These are phyloP conservation scores for Withania somnifera DNA, from an alignment of 305 asterid genomes.

Conservation along the genomic window DNA sequence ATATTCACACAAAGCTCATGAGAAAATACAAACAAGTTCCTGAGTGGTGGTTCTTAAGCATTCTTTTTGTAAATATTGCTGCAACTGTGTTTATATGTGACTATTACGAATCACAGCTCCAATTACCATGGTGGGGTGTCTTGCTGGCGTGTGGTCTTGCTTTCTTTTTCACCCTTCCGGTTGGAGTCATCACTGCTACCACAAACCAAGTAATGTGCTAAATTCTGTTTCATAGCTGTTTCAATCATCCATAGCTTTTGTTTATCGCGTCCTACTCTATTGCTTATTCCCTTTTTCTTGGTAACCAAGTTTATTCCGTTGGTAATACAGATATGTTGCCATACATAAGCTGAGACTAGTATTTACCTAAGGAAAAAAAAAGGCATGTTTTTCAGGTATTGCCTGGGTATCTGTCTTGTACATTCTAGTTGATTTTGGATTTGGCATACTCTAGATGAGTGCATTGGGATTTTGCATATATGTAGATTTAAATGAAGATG, in stretches of 20 bases:
- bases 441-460: neutral
- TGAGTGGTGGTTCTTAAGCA: constrained; percentile 79
- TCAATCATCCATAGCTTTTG: neutral
- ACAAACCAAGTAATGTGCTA: constrained; percentile 58
- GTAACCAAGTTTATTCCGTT: neutral
- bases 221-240: neutral
- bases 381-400: neutral
- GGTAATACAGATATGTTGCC: neutral
- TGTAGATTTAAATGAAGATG: too few relatives aligned
- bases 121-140: constrained; percentile 97
- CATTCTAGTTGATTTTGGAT: neutral
- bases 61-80: constrained; percentile 50
- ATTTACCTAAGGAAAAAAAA: neutral
- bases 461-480: too few relatives aligned
- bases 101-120: constrained; percentile 54
- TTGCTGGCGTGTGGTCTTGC: constrained; percentile 79
- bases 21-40: constrained; percentile 79
- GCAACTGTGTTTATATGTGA: constrained; percentile 64
- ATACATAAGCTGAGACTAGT: neutral
- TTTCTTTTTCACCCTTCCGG: constrained; percentile 77
- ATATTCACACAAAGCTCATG: constrained; percentile 84
- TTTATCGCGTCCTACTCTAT: neutral
- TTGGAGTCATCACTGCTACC: constrained; percentile 84
- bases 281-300: neutral
- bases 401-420: neutral